A percentile compares a stretch with the other conserved stretches of the same genome.
Evolutionary conservation across 306 rosid genomes (phyloP).

Genomic region (Spatholobus suberectus): DNA sequence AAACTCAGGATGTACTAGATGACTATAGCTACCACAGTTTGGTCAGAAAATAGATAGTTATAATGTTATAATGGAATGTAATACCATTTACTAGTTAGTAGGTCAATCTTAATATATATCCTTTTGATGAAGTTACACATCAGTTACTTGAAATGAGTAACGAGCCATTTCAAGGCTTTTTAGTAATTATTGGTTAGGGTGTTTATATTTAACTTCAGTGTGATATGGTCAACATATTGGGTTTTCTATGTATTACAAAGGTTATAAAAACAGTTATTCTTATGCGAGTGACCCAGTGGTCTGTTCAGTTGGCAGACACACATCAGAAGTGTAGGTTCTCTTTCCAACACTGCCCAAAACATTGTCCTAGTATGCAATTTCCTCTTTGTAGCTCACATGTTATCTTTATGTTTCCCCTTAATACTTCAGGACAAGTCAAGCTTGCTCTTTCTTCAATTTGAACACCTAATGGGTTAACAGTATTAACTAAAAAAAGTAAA

Average conservation of each 20-base stretch:
- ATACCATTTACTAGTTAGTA: constrained; percentile 14
- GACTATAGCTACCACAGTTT: background rate
- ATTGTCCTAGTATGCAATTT: background rate
- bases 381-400: background rate
- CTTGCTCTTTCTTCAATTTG: background rate
- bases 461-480: too few species aligned
- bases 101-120: constrained; percentile 1
- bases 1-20: background rate
- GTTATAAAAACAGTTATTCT: background rate
- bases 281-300: background rate
- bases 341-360: background rate
- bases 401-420: background rate
- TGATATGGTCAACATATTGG: background rate
- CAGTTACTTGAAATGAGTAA: background rate
- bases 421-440: background rate
- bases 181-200: constrained; percentile 12
- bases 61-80: background rate
- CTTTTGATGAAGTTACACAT: constrained; percentile 27
- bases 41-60: constrained; percentile 17
- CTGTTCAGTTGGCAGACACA: background rate
- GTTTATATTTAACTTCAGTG: constrained; percentile 5
- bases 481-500: too few species aligned
- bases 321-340: background rate
- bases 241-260: background rate
- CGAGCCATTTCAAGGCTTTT: constrained; percentile 12